Conservation (phyloP, 1,284 basidiomycete species). For the Ustilago curta region DNA sequence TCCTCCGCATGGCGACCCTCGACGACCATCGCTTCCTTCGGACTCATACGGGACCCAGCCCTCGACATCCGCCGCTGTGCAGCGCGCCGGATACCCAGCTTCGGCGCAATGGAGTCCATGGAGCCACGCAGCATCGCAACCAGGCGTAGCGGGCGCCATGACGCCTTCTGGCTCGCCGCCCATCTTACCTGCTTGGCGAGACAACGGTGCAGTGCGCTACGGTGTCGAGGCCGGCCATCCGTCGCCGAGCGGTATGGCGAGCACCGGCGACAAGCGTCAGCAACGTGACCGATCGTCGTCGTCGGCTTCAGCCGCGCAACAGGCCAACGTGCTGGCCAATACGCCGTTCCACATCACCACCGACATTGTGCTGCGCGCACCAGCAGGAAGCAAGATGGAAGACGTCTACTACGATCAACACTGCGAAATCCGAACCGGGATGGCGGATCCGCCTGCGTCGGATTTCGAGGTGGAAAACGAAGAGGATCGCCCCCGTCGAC, state of each 20-base stretch:
- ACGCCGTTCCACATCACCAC: constrained; percentile 53
- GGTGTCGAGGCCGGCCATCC: constrained; percentile 30
- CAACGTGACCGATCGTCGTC: constrained; percentile 41
- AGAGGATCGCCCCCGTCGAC: constrained; percentile 47
- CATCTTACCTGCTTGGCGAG: constrained; percentile 34
- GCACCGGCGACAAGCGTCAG: constrained; percentile 37
- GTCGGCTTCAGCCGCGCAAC: constrained; percentile 35
- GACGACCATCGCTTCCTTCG: constrained; percentile 40
- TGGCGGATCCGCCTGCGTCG: constrained; percentile 45
- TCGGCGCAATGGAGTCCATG: constrained; percentile 37
- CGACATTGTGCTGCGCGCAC: constrained; percentile 55
- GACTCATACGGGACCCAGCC: constrained; percentile 29
- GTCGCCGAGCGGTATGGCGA: constrained; percentile 34
- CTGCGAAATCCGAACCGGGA: constrained; percentile 43
- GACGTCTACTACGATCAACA: constrained; percentile 59
- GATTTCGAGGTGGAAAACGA: constrained; percentile 53
- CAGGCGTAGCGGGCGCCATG: constrained; percentile 26
- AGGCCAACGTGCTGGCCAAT: constrained; percentile 44
- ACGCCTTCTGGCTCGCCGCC: constrained; percentile 24
- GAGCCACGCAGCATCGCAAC: constrained; percentile 19
- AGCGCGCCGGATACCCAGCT: constrained; percentile 19
- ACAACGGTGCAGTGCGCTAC: constrained; percentile 30
- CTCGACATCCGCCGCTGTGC: constrained; percentile 17
- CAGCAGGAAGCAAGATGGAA: constrained; percentile 49
- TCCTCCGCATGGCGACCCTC: constrained; percentile 35